Conservation (phyloP, 2,329 filamentous ascomycete genomes). For the Aspergillus luchuensis region DNA sequence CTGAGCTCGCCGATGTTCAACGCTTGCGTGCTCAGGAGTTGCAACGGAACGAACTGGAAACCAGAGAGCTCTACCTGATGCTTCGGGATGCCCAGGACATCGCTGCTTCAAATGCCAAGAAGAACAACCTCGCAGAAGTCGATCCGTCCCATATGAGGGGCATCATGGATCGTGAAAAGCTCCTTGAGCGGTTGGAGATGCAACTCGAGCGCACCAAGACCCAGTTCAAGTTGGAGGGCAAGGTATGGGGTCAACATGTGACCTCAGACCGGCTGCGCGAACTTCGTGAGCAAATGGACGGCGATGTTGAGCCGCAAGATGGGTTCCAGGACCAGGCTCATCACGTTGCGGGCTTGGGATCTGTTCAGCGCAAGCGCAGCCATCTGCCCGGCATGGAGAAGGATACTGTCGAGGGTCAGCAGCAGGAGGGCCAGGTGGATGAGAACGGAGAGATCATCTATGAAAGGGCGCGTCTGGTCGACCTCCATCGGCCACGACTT, state of each 20-base stretch:
- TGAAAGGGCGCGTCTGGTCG: conserved; percentile 77
- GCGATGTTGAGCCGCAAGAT: conserved; percentile 54
- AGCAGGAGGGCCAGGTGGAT: conserved; percentile 49
- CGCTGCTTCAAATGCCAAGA: conserved; percentile 81
- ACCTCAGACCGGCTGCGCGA: conserved; percentile 91
- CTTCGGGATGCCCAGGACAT: conserved; percentile 95
- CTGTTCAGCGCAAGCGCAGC: conserved; percentile 62
- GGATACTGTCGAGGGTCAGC: conserved; percentile 40
- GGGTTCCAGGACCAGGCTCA: conserved; percentile 58
- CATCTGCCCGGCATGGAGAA: conserved; percentile 43
- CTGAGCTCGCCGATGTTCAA: conserved; percentile 84
- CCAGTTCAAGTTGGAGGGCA: conserved; percentile 93
- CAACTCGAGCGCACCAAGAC: conserved; percentile 97
- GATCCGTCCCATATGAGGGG: conserved; percentile 82
- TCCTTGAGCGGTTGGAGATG: conserved; percentile 92
- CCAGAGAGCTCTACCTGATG: conserved; percentile 96
- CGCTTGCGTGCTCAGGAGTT: conserved; percentile 84
- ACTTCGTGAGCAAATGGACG: conserved; percentile 92
- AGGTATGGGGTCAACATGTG: conserved; percentile 81
- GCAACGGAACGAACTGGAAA: conserved; percentile 93
- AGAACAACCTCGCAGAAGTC: conserved; percentile 58
- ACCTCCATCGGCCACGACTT: conserved; percentile 70
- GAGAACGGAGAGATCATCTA: conserved; percentile 64
- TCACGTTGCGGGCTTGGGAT: conserved; percentile 71
- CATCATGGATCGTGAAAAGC: conserved; percentile 85